Evolutionary conservation across 805 yeast genomes (phyloP), one percentile per base, ranked within the genome.

Genomic region (Candida nanaspora): DNA sequence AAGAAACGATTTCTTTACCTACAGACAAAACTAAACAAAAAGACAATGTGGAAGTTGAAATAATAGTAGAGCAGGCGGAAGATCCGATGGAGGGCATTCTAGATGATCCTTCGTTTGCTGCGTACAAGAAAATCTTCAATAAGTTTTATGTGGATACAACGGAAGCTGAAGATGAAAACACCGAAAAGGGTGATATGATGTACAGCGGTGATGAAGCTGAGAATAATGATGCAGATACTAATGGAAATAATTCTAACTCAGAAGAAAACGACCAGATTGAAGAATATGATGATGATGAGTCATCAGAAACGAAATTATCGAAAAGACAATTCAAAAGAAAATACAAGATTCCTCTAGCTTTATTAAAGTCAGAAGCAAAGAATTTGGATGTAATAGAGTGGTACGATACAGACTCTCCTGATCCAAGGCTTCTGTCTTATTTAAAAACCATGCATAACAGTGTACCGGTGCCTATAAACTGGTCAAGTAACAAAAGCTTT

Each of bases 341-440:
- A 35, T 67, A 71, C 38, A 80, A 81, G 49, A 73, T 86, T 0
- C 74, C 93, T 1, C 59, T 91, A 14, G 77, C 89, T 0, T 66
- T 69, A 8, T 64, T 91, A 39, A 91, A 89, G 55, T 68, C 83
- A 0, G 57, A 66, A 19, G 69, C 84, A 0, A 48, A 62, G 2
- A 63, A 65, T 22, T 97, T 98, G 0, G 86, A 85, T 42, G 55
- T 80, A 4, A 81, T 91, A 1, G 95, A 88, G 47, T 83, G 95
- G 94, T 76, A 66, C 50, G 98, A 93, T 58, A 82, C 80, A 2
- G 93, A 89, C 63, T 82, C 97, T 0, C 70, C 69, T 1, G 91
- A 86, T 50, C 96, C 98, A 2, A 61, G 66, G 37, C 55, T 88
- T 18, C 67, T 78, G 13, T 77, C 85, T 0, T 65, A 70, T 19